A percentile compares a stretch with the other conserved stretches of the same genome.
phyloP scores from a whole-genome alignment of 768 basidiomycete species.

The Phaeotremella skinneri region DNA sequence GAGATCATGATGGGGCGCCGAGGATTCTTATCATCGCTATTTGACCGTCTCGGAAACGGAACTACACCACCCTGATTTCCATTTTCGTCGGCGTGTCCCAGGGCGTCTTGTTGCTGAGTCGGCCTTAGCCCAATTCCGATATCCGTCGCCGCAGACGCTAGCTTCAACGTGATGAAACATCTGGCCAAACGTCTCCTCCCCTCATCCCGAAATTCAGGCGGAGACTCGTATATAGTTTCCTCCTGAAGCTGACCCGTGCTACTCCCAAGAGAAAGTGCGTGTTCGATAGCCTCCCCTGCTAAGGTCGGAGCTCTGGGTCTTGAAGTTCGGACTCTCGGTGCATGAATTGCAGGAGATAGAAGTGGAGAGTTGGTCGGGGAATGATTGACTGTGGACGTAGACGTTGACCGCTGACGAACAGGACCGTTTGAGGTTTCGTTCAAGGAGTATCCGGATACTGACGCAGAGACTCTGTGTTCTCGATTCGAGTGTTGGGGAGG shows the following conservation, averaged over 20 bases:
- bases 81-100: neutral
- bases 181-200: constrained; percentile 9
- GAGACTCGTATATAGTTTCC: constrained; percentile 2
- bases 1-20: neutral
- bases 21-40: constrained; percentile 13
- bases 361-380: constrained; percentile 11
- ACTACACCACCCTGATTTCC: neutral
- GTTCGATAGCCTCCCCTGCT: constrained; percentile 44
- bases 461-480: neutral
- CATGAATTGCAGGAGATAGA: constrained; percentile 5
- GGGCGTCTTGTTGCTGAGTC: neutral
- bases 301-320: constrained; percentile 39
- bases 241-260: neutral
- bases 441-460: neutral
- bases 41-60: constrained; percentile 4
- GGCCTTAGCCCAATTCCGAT: neutral
- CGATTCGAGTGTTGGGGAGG: neutral
- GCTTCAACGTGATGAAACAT: constrained; percentile 30
- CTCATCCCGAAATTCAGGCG: neutral
- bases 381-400: constrained; percentile 3
- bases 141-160: constrained; percentile 5
- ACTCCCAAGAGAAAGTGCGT: constrained; percentile 12
- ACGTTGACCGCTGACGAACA: constrained; percentile 1
- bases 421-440: constrained; percentile 6
- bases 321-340: constrained; percentile 10